Evolutionary conservation across 2,329 filamentous ascomycete species (phyloP).

Genomic region (Trichoderma koningiopsis): DNA sequence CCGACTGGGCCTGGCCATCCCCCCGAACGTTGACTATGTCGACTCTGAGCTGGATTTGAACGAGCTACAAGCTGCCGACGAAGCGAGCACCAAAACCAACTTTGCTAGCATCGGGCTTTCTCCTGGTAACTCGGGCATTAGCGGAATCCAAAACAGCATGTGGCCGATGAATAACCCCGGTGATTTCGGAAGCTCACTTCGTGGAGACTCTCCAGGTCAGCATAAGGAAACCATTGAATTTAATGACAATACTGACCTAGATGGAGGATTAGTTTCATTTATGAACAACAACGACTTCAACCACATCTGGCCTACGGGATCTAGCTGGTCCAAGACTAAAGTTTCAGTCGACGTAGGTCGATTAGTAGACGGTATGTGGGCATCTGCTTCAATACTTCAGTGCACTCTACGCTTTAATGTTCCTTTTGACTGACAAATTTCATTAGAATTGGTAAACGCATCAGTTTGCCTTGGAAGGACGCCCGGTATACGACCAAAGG

Average conservation of each 20-base stretch:
- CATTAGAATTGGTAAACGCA: slow-evolving; percentile 39
- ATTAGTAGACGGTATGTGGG: slow-evolving; percentile 39
- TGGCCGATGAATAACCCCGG: slow-evolving; percentile 1
- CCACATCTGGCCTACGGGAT: slow-evolving; percentile 17
- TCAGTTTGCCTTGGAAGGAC: slow-evolving; percentile 45
- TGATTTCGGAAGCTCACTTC: background rate
- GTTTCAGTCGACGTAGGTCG: slow-evolving; percentile 41
- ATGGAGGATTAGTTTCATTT: background rate
- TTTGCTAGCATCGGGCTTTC: slow-evolving; percentile 4
- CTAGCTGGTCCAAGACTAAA: slow-evolving; percentile 36
- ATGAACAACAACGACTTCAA: slow-evolving; percentile 20
- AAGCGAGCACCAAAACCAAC: slow-evolving; percentile 2
- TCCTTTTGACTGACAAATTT: background rate
- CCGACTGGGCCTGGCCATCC: slow-evolving; percentile 63
- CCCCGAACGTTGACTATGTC: slow-evolving; percentile 61
- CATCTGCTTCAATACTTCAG: background rate
- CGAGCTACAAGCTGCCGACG: slow-evolving; percentile 38
- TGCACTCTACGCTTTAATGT: background rate
- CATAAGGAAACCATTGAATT: background rate
- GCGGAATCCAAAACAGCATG: background rate
- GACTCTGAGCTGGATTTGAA: slow-evolving; percentile 57
- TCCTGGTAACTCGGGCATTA: background rate
- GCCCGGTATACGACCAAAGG: slow-evolving; percentile 44
- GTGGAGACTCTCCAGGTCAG: slow-evolving; percentile 13
- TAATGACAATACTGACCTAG: background rate